Percentiles rank a stretch among this genome's conserved stretches.
Evolutionary conservation across 768 basidiomycete genomes (phyloP).

Genomic region (Exsudoporus frostii): DNA sequence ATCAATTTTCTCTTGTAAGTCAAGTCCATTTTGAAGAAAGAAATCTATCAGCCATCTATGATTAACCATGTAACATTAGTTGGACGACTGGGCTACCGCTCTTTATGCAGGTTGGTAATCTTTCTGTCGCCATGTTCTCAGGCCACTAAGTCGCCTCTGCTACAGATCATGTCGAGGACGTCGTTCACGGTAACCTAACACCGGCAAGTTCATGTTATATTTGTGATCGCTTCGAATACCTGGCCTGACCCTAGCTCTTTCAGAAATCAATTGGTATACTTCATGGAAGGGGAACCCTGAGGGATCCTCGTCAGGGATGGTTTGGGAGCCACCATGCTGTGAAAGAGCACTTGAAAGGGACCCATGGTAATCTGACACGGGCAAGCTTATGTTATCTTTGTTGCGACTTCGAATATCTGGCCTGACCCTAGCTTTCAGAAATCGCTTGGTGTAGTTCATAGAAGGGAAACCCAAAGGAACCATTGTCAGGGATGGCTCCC

Average conservation of each 20-base stretch:
- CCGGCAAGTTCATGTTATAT: background rate
- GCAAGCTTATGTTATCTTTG: background rate
- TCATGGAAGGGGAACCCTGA: conserved; percentile 2
- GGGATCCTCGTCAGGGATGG: too few species aligned
- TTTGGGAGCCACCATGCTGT: too few species aligned
- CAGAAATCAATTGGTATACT: conserved; percentile 3
- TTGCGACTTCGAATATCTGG: background rate
- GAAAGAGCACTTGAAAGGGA: too few species aligned
- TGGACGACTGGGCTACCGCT: conserved; percentile 9
- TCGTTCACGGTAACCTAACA: conserved; percentile 10
- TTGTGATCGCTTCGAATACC: background rate
- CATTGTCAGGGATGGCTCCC: background rate
- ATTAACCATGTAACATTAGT: background rate
- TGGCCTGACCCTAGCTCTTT: background rate
- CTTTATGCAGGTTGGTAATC: background rate
- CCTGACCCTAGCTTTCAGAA: background rate
- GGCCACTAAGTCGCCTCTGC: background rate
- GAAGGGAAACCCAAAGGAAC: background rate
- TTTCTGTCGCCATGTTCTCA: background rate
- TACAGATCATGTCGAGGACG: background rate
- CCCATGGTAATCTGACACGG: conserved; percentile 10
- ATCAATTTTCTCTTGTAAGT: background rate
- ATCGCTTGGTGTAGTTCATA: background rate
- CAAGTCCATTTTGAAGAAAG: background rate
- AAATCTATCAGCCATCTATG: too few species aligned